Base-by-base conservation (phyloP, 2,329 filamentous ascomycete genomes). In the Trichophyton verrucosum region DNA sequence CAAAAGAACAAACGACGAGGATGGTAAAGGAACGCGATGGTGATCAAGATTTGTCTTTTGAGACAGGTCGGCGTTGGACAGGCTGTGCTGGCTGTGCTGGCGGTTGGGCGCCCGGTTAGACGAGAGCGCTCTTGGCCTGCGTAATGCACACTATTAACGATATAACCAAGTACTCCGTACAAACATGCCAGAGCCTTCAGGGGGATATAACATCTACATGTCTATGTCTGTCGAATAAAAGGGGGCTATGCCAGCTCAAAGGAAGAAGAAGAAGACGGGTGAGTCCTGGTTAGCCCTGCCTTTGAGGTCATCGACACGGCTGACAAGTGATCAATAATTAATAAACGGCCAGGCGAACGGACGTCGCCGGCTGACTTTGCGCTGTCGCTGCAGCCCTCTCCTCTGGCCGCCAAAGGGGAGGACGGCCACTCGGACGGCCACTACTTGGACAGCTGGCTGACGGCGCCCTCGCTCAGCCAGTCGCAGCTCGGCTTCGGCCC, bases 401-500 rank as follows among this genome's bases (percentile, higher is more conserved):
- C 61, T 8, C 47, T 73, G 33, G 59, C 64, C 7, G 64, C 61
- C 6, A 22, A 59, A 7, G 33, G 61, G 42, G 63, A 70, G 51
- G 62, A 63, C 24, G 24, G 24, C 24, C 24, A 27, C 4, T 6
- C 6, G 24, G 27, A 30, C 27, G 27, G 6, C 5, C 27, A 30
- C 27, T 30, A 1, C 20, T 20, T 20, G 27, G 27, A 6, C 33
- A 9, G 33, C 63, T 74, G 72, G 72, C 60, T 71, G 13, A 74
- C 72, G 22, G 73, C 72, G 17, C 61, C 60, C 20, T 70, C 72
- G 51, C 64, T 74, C 3, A 60, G 59, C 8, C 67, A 69, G n/a
- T 36, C 63, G 22, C 61, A 61, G 2, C 65, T 74, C 24, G 17
- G 65, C 0, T 72, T 72, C 44, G 62, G 66, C 0, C 66, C 63